Evolutionary conservation across 805 yeast genomes (phyloP), one percentile per base, ranked within the genome.

Genomic region (Pichia phayaonensis): DNA sequence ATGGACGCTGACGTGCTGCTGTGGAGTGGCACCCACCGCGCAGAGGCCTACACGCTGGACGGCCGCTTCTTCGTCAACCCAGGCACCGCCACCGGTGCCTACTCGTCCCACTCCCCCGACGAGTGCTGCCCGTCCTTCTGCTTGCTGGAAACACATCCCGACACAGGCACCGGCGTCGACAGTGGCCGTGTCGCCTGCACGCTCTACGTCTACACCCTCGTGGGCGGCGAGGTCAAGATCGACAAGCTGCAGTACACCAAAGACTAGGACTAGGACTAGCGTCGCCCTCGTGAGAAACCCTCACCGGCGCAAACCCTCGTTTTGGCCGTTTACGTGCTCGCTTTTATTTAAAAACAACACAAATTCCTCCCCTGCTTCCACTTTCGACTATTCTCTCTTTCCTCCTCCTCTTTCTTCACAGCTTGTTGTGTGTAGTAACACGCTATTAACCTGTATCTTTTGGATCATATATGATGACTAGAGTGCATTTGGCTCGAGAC

Each of bases 401-500:
- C 10, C 15, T 2, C 2, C 24, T 20, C 13, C 20, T 7, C 24
- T 8, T 20, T 20, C 4, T 8, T 7, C 41, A 39, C 38, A 16
- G 38, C 3, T 34, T 5, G 20, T 34, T 34, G 38, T 34, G 38
- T 34, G 38, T 34, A 34, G 38, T 34, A 7, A 34, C 38, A 34
- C 38, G 38, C 38, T 34, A 34, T 34, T 34, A 34, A 2, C 20
- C 38, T 34, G 38, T 34, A 34, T 34, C 16, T 16, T 24, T 16
- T 24, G 34, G 42, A 42, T 42, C 39, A 36, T 46, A 68, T 55
- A 80, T 87, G 96, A 87, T 87, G 96, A 87, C 84, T 72, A 72
- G 97, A 90, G 96, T 88, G 97, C 97, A 90, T 90, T 90, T 90
- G 97, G 96, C 97, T 90, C 96, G 95, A 89, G 96, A 86, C 86